Base-by-base conservation (phyloP, 768 basidiomycete species). In the Trametes cinnabarina region DNA sequence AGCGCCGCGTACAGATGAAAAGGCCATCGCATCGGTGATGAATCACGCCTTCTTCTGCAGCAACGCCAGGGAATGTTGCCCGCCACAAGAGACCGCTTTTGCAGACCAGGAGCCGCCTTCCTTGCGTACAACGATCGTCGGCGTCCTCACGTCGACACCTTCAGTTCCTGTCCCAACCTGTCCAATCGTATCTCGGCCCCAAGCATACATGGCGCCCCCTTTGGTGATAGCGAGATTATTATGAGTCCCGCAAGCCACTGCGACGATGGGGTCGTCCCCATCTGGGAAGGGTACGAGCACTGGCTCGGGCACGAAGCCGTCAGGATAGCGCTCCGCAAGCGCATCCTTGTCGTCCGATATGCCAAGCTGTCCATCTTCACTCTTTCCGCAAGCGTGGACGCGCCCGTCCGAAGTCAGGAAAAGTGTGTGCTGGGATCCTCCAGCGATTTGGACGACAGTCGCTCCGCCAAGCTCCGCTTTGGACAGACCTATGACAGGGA, bases 401-500 rank as follows among this genome's bases (percentile, higher is more conserved):
- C 85, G 82, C 46, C 95, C 95, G 40, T 82, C 79, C 37, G 81
- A 79, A 11, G 94, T 87, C 60, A 94, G 76, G 78, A 98, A 97
- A 34, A 97, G 69, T 0, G 92, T 84, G 68, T 98, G 93, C 64
- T 94, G 90, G 51, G 87, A 85, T 32, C 94, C 92, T n/a, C 87
- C 91, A 20, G 66, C 77, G 63, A 97, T 91, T 68, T 90, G 82
- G 17, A 85, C 73, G 43, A 92, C 81, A n/a, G 35, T 48, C 2
- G 72, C 72, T 5, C 15, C 44, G 44, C 81, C 85, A n/a, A n/a
- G 72, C 72, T 5, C 15, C 49, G 1, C 73, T 60, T 80, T 82
- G 72, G 80, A 79, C 19, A 92, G 79, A 11, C 78, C 73, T 43
- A 75, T 69, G 11, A 92, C 82, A 53, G 78, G 82, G 60, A 73